Conservation (phyloP, 139 green algal genomes). For the Chlamydomonas incerta region DNA sequence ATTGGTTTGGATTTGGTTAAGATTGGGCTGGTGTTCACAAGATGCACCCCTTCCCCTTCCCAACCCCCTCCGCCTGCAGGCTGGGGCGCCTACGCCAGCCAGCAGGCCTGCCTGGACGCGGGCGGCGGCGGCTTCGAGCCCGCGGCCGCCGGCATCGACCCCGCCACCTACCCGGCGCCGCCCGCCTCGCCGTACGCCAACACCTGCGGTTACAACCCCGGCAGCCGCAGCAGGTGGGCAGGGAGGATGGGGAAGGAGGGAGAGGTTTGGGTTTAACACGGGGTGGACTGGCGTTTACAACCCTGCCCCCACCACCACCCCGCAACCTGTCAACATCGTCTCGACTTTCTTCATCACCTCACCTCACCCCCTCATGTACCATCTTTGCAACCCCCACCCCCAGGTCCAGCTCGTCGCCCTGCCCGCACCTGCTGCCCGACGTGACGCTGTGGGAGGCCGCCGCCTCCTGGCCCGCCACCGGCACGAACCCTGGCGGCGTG, state of each 20-base stretch:
- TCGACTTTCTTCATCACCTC: no score
- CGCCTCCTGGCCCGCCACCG: slow-evolving; percentile 14
- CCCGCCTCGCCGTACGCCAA: not conserved
- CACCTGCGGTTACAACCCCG: slow-evolving; percentile 24
- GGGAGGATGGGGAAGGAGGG: not conserved
- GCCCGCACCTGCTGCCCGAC: slow-evolving; percentile 41
- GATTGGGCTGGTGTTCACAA: no score
- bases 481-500: not conserved
- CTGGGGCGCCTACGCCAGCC: slow-evolving; percentile 15
- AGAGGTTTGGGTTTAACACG: no score
- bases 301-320: no score
- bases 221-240: not conserved
- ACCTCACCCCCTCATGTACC: not conserved
- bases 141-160: slow-evolving; percentile 30
- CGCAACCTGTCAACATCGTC: no score
- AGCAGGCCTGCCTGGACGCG: not conserved
- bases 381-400: not conserved
- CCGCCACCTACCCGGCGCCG: slow-evolving; percentile 31
- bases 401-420: slow-evolving; percentile 8
- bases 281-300: no score
- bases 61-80: not conserved
- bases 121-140: slow-evolving; percentile 23
- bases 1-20: no score
- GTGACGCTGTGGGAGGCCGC: slow-evolving; percentile 30
- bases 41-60: no score